A percentile compares a stretch with the other conserved stretches of the same genome.
Evolutionary conservation across 208 protist species (phyloP).

Genomic region (Porcisia hertigi): DNA sequence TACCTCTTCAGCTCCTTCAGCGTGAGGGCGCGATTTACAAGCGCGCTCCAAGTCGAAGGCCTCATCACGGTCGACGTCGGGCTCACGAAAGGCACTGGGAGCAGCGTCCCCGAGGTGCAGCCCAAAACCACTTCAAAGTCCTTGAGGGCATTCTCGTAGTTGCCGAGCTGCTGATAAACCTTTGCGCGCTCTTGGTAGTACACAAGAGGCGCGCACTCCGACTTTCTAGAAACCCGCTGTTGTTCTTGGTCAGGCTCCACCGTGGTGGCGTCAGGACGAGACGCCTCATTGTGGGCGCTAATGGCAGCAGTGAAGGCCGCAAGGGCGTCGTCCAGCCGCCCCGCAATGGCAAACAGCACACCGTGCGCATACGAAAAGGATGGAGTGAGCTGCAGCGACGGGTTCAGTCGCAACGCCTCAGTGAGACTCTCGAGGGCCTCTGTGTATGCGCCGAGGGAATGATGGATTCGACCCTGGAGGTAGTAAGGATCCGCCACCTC

Average conservation of each 20-base stretch:
- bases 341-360: slow-evolving; percentile 45
- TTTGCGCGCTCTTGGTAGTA: slow-evolving; percentile 90
- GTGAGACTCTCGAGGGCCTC: slow-evolving; percentile 67
- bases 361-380: slow-evolving; percentile 57
- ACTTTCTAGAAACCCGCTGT: no score
- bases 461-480: slow-evolving; percentile 72
- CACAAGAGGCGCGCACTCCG: not conserved
- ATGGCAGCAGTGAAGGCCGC: slow-evolving; percentile 56
- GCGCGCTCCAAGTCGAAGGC: slow-evolving; percentile 39
- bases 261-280: not conserved
- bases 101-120: not conserved
- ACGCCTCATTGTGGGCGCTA: slow-evolving; percentile 9
- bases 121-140: slow-evolving; percentile 85
- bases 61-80: not conserved
- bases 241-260: not conserved
- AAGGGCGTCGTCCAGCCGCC: slow-evolving; percentile 39
- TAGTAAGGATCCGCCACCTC: slow-evolving; percentile 71
- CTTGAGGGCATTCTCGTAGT: slow-evolving; percentile 49
- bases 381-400: slow-evolving; percentile 31
- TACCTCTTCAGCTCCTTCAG: slow-evolving; percentile 76
- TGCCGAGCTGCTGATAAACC: slow-evolving; percentile 62
- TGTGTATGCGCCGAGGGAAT: slow-evolving; percentile 49
- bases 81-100: no score
- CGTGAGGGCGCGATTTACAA: slow-evolving; percentile 86
- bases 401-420: slow-evolving; percentile 43